Evolutionary conservation across 345 rosid species (phyloP).

Genomic region (Geranium rotundifolium): DNA sequence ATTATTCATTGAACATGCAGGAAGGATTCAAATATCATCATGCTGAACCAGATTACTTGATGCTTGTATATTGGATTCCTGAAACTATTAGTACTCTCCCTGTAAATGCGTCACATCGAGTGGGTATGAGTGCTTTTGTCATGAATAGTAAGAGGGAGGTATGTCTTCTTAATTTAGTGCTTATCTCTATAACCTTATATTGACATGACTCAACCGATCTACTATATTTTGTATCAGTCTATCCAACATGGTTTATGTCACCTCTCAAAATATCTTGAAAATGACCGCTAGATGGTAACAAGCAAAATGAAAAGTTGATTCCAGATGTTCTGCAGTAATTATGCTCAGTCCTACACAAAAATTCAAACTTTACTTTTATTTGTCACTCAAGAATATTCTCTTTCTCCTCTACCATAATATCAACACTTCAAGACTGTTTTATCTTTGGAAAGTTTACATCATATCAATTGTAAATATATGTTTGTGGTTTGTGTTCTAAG

Average conservation of each 20-base stretch:
- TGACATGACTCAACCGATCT: neutral
- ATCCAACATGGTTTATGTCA: too few species aligned
- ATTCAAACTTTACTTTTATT: neutral
- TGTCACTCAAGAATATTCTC: neutral
- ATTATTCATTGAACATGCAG: slow-evolving; percentile 11
- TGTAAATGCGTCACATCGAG: slow-evolving; percentile 41
- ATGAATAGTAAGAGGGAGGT: slow-evolving; percentile 36
- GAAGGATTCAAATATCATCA: slow-evolving; percentile 41
- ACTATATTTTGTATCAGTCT: too few species aligned
- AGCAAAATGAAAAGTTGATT: neutral
- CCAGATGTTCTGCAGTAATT: neutral
- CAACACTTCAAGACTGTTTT: too few species aligned
- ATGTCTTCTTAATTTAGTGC: neutral
- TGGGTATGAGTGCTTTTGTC: slow-evolving; percentile 36
- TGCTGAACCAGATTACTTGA: slow-evolving; percentile 41
- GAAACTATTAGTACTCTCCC: slow-evolving; percentile 33
- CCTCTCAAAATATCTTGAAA: neutral
- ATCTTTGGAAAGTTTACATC: too few species aligned
- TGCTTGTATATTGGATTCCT: slow-evolving; percentile 49
- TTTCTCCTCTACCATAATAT: too few species aligned
- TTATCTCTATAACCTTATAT: neutral
- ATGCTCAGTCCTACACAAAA: neutral
- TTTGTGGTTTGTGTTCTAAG: too few species aligned
- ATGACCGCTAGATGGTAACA: neutral
- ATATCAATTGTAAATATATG: too few species aligned